These are phyloP conservation scores for Nitzschia putrida DNA, from an alignment of 108 stramenopile species.

Conservation along the genomic window DNA sequence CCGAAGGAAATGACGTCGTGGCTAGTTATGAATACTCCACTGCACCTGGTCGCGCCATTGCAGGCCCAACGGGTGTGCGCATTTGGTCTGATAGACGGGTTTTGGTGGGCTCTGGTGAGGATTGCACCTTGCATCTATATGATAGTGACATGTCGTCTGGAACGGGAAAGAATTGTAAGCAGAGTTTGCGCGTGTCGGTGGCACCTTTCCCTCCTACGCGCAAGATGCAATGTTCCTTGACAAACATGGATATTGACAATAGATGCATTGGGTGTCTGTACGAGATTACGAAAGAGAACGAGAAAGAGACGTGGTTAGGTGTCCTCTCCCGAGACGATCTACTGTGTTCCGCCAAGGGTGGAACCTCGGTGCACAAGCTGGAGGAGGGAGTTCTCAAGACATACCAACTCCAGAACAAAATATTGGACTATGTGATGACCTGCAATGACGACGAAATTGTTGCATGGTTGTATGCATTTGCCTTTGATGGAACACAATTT, in stretches of 20 bases:
- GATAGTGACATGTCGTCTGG: conserved; percentile 21
- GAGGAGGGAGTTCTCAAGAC: conserved; percentile 31
- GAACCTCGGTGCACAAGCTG: conserved; percentile 4
- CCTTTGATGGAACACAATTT: conserved; percentile 9
- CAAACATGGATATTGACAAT: conserved; percentile 47
- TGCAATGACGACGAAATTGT: conserved; percentile 30
- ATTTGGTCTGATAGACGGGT: conserved; percentile 38
- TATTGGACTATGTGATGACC: conserved; percentile 45
- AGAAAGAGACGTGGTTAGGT: conserved; percentile 21
- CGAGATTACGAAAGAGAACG: conserved; percentile 23
- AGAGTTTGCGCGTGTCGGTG: conserved; percentile 29
- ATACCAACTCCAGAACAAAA: conserved; percentile 39
- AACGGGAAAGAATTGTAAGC: conserved; percentile 32
- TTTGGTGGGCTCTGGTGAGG: conserved; percentile 39
- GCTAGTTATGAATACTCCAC: conserved; percentile 31
- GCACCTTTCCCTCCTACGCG: conserved; percentile 48
- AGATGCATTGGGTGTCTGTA: conserved; percentile 48
- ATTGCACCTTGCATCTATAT: conserved; percentile 53
- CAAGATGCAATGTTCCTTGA: conserved; percentile 35
- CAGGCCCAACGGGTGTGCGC: conserved; percentile 30
- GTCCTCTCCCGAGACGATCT: conserved; percentile 42
- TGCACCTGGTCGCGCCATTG: conserved; percentile 21
- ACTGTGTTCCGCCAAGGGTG: conserved; percentile 28
- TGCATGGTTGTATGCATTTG: conserved; percentile 24
- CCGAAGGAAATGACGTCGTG: conserved; percentile 35